Evolutionary conservation across 23 red algal species (phyloP), one percentile per base, ranked within the genome.

Genomic region (Gracilaria vermiculophylla): DNA sequence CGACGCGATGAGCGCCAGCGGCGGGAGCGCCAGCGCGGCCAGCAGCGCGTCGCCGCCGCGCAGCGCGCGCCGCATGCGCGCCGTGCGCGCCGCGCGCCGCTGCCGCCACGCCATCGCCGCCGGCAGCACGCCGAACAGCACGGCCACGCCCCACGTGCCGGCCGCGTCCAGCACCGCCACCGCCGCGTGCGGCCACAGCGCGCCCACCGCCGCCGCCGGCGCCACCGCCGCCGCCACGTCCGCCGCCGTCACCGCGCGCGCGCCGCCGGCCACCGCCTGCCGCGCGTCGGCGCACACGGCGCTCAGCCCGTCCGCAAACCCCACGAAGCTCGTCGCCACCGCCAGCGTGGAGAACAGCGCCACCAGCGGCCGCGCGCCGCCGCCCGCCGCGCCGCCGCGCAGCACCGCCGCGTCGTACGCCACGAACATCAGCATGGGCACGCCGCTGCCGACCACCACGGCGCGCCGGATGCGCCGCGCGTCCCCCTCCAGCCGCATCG

Each of bases 121-220:
- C 19, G 93, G 93, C 20, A 95, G 19, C 19, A 42, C 72, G 19
- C 93, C 93, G 65, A 95, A 95, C 36, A 95, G 53, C 17, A 95
- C 69, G 5, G 69, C 71, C 4, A 95, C 71, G 21, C 93, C 93
- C 62, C 60, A 91, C 10, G 78, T 69, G 19, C 93, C 93, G 5
- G 84, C 85, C 13, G 77, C 56, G 69, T 84, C 76, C 20, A 95
- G 25, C 41, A 85, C 93, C 1, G 13, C 1, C 20, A 95, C 31
- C 43, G 91, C 90, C 2, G 58, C 36, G 48, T 95, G 61, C 35
- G 93, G 93, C 47, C 51, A 77, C 2, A 74, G 34, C 11, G 53
- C 53, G 10, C 77, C 82, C 1, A 95, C 6, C 42, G 36, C 20
- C 25, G 74, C 50, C 3, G 93, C 77, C 32, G 93, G 93, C 31